These are phyloP conservation scores for Rheum nobile DNA, from an alignment of 148 eudicot genomes.

Conservation along the genomic window DNA sequence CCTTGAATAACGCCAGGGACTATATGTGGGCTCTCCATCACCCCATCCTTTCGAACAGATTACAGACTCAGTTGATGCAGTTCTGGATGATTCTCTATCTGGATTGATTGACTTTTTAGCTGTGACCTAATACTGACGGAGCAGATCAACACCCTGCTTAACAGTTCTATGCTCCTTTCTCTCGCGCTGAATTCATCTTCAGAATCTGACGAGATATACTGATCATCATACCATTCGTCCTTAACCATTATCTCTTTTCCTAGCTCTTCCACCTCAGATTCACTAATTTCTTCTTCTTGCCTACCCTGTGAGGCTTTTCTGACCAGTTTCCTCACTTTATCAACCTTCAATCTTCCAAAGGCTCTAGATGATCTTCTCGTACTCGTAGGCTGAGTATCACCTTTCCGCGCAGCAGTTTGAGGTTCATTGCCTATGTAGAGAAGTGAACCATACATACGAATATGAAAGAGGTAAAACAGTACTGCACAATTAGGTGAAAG, in stretches of 20 bases:
- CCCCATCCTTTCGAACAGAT: constrained; percentile 49
- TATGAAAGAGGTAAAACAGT: not conserved
- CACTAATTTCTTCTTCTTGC: constrained; percentile 14
- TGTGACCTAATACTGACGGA: constrained; percentile 6
- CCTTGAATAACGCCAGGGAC: constrained; percentile 15
- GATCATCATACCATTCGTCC: constrained; percentile 17
- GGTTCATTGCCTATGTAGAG: constrained; percentile 15
- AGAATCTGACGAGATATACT: constrained; percentile 11
- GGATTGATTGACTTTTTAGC: constrained; percentile 10
- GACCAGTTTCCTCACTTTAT: constrained; percentile 41
- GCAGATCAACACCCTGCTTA: constrained; percentile 24
- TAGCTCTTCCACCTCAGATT: constrained; percentile 16
- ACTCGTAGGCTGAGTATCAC: constrained; percentile 10
- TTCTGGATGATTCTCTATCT: constrained; percentile 5
- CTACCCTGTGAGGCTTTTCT: constrained; percentile 24
- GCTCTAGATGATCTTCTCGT: constrained; percentile 18
- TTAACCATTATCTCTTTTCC: constrained; percentile 10
- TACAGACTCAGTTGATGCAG: constrained; percentile 24
- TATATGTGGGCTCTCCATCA: constrained; percentile 19
- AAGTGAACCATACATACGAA: not conserved
- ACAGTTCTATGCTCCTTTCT: constrained; percentile 16
- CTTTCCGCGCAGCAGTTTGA: constrained; percentile 10
- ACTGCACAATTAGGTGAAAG: not conserved
- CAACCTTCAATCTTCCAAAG: constrained; percentile 58
- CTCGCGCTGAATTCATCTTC: constrained; percentile 17